Evolutionary conservation across 305 asterid species (phyloP).

Genomic region (Petunia hybrid): DNA sequence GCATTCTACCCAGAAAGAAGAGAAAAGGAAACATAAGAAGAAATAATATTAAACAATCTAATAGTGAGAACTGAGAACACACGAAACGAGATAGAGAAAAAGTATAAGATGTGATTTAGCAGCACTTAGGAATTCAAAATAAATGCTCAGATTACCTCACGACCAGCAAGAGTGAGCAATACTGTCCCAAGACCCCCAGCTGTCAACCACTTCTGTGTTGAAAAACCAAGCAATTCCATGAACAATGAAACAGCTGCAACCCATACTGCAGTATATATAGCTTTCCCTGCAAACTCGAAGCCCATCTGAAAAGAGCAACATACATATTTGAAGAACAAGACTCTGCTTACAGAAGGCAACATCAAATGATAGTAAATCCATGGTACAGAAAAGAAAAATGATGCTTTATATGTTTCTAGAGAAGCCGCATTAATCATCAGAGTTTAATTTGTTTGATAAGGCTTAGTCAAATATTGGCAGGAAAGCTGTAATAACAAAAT

Average conservation of each 20-base stretch:
- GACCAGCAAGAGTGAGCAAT: constrained; percentile 96
- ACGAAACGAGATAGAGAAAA: constrained; percentile 30
- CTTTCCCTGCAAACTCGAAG: constrained; percentile 89
- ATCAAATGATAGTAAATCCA: not conserved
- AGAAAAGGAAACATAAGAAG: constrained; percentile 5
- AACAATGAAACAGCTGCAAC: constrained; percentile 92
- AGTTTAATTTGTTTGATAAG: not conserved
- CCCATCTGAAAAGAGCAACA: constrained; percentile 67
- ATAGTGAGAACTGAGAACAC: constrained; percentile 17
- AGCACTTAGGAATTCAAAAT: constrained; percentile 19
- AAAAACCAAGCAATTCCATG: constrained; percentile 98
- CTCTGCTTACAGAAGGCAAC: constrained; percentile 21
- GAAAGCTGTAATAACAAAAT: constrained; percentile 1
- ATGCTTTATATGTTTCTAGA: constrained; percentile 14
- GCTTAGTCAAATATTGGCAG: constrained; percentile 2
- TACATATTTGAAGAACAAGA: constrained; percentile 14
- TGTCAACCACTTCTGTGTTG: constrained; percentile 95
- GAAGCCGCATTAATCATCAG: not conserved
- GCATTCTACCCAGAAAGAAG: not conserved
- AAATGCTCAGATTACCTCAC: constrained; percentile 66
- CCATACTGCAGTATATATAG: constrained; percentile 92
- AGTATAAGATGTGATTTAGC: constrained; percentile 1
- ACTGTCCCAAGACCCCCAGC: constrained; percentile 99
- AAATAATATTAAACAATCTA: constrained; percentile 32
- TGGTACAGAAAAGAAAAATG: not conserved